Evolutionary conservation across 805 yeast species (phyloP), one percentile per base, ranked within the genome.

Genomic region (Teunomyces barrocoloradensis): DNA sequence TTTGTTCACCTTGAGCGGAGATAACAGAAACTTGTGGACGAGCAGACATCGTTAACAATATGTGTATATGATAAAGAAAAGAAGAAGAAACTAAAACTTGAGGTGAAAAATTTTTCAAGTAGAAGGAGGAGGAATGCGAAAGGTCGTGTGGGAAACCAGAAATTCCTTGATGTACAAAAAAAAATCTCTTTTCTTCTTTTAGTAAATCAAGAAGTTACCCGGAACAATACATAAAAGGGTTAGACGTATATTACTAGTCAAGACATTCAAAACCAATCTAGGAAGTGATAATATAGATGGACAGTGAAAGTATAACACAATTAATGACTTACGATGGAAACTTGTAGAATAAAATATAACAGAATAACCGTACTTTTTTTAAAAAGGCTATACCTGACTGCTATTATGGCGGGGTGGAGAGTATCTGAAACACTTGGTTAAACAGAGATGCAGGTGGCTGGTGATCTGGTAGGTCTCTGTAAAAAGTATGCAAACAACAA

Each of bases 21-120:
- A 87, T 80, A 70, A 95, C 97, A 68, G 97, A 81, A 75, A 94
- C 98, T 82, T 89, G 96, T 72, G 99, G 98, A 79, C 96, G 90
- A 62, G 76, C 58, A 64, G 79, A 77, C 78, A 78, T 78, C 66
- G 56, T 66, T 53, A 49, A 37, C 40, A 37, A 53, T 53, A 45
- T 44, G 47, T 56, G 50, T 53, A 46, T 50, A 50, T 50, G 63
- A 60, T 58, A 52, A 52, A 48, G 52, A 55, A 48, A 43, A 53
- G 55, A 47, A 50, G 49, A 32, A 43, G 28, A 37, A 37, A 52
- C 51, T 52, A 41, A 38, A 32, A 46, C 23, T 35, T 28, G 5
- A 36, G 27, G 39, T 45, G 53, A 46, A 53, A 55, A 55, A 41
- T 50, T 55, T 55, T 53, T 50, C 50, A 32, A 18, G 23, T 40